Conservation (phyloP, 768 basidiomycete genomes). For the Amanita pseudoporphyria region DNA sequence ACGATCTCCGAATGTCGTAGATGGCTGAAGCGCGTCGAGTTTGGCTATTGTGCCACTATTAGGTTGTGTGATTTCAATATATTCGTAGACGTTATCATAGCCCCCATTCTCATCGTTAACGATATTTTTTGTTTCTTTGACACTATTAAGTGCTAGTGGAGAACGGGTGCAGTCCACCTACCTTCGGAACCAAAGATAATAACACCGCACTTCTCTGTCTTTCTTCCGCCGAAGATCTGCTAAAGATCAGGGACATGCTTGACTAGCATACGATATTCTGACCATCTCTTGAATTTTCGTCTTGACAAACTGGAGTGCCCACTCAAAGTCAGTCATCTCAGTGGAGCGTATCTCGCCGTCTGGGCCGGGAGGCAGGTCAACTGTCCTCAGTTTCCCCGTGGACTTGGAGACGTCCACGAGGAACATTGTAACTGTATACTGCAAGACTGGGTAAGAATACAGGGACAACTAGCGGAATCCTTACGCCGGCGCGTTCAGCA, state of each 20-base stretch:
- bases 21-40: slow-evolving; percentile 49
- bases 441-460: slow-evolving; percentile 8
- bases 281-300: slow-evolving; percentile 92
- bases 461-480: slow-evolving; percentile 24
- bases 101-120: slow-evolving; percentile 52
- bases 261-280: not conserved
- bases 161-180: slow-evolving; percentile 10
- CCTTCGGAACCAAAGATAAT: slow-evolving; percentile 82
- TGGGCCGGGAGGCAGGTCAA: slow-evolving; percentile 45
- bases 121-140: slow-evolving; percentile 54
- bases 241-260: slow-evolving; percentile 3
- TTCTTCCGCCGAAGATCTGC: slow-evolving; percentile 85
- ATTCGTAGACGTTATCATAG: slow-evolving; percentile 67
- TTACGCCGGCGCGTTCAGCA: slow-evolving; percentile 60
- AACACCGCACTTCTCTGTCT: slow-evolving; percentile 92
- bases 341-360: slow-evolving; percentile 39
- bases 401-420: slow-evolving; percentile 82
- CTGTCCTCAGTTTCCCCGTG: slow-evolving; percentile 59
- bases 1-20: slow-evolving; percentile 58
- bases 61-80: slow-evolving; percentile 59
- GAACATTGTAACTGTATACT: slow-evolving; percentile 87
- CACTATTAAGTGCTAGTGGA: slow-evolving; percentile 1
- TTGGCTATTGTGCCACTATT: slow-evolving; percentile 58
- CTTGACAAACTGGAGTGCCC: slow-evolving; percentile 79
- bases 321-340: slow-evolving; percentile 72